Evolutionary conservation across 192 early-diverging fungal species (phyloP), one percentile per base, ranked within the genome.

Genomic region (Backusella sp.): DNA sequence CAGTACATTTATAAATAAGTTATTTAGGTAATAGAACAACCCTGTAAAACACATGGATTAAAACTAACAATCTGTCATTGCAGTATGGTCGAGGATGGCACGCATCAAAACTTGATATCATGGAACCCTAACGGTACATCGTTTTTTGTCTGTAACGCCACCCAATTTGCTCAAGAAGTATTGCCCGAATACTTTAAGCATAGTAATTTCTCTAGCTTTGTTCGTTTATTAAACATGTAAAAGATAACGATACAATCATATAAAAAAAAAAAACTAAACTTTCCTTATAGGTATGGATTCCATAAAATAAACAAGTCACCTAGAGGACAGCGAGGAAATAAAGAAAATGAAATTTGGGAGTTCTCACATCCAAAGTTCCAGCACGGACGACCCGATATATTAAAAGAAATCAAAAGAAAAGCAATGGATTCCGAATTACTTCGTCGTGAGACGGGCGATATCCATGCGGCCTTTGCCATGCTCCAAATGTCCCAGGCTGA

Each of bases 261-360:
- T 67, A 6, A 53, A 53, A 53, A 53, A 21, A 17, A 17, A 71
- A 19, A 19, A 44, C 21, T 46, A 46, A 44, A 32, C 12, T 8
- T 42, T 28, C 23, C 23, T 9, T 26, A 11, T 65, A 88, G 87
- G 85, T 93, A 94, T 76, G 92, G 92, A 32, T 97, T 97, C 76
- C 94, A 95, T 86, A 97, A 97, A 79, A 89, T 96, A 36, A 97
- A 96, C 86, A 96, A 96, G 81, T 94, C 93, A 72, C 92, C 94
- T 32, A 88, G 93, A 76, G 92, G 94, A 15, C 92, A 94, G 74
- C 89, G 94, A 62, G 93, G 93, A 26, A 81, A 91, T 77, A 92
- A 90, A 17, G 95, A 96, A 75, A 95, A 95, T 79, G 93, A 96
- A 77, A 92, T 95, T 76, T 96, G 94, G 94, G 92, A 94, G 82